Evolutionary conservation across 208 protist species (phyloP).

Genomic region (Herpetomonas muscarum): DNA sequence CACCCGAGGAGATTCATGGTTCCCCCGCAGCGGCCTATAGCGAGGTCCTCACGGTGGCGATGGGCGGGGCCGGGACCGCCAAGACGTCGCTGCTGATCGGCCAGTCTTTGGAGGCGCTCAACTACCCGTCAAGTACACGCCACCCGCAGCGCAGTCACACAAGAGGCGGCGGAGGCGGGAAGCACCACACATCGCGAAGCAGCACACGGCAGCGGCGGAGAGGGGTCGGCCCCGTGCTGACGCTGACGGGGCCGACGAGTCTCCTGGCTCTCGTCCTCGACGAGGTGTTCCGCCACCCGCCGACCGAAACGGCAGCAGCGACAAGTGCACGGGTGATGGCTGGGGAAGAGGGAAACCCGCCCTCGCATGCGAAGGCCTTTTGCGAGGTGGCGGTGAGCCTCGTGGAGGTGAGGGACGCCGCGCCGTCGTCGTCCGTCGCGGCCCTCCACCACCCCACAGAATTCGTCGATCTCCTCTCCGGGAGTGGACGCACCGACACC

Average conservation of each 20-base stretch:
- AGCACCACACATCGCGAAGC: too few species aligned
- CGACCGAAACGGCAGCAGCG: background rate
- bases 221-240: too few species aligned
- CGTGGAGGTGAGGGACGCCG: conserved; percentile 11
- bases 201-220: too few species aligned
- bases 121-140: too few species aligned
- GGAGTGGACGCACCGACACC: conserved; percentile 1
- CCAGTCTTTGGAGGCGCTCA: background rate
- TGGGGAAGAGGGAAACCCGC: background rate
- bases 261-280: too few species aligned
- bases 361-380: background rate
- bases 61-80: conserved; percentile 9
- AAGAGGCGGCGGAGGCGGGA: background rate
- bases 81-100: conserved; percentile 14
- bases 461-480: conserved; percentile 11
- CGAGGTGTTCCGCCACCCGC: too few species aligned
- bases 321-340: background rate
- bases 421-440: background rate
- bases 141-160: too few species aligned
- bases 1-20: too few species aligned
- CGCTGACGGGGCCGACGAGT: too few species aligned
- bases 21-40: background rate
- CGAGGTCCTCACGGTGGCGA: conserved; percentile 14
- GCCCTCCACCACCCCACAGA: background rate
- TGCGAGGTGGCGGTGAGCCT: conserved; percentile 14